Evolutionary conservation across 225 moss, liverwort and hornwort genomes (phyloP).

Genomic region (Climacium dendroides): DNA sequence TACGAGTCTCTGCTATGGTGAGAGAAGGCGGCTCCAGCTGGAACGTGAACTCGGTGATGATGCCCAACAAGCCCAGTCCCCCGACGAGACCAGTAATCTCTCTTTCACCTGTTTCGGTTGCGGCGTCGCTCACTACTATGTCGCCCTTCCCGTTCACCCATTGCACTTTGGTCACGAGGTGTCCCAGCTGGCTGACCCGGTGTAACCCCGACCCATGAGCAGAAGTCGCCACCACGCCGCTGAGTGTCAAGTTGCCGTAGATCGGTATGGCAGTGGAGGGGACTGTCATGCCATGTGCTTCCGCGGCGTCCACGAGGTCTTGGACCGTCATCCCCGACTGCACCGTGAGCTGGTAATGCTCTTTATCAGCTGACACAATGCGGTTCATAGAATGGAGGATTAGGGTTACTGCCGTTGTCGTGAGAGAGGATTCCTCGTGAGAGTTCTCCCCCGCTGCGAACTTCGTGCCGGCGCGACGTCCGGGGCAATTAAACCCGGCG

Average conservation of each 20-base stretch:
- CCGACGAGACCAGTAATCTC: slow-evolving; percentile 25
- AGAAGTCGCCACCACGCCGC: slow-evolving; percentile 26
- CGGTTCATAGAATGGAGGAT: slow-evolving; percentile 13
- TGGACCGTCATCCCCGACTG: slow-evolving; percentile 5
- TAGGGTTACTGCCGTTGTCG: not conserved
- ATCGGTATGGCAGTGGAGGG: not conserved
- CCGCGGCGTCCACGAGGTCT: not conserved
- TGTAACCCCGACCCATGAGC: slow-evolving; percentile 31
- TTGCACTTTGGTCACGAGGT: slow-evolving; percentile 7
- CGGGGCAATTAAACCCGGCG: not conserved
- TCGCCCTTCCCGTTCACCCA: slow-evolving; percentile 37
- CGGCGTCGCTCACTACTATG: slow-evolving; percentile 1
- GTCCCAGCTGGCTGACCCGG: not conserved
- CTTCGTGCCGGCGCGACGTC: not conserved
- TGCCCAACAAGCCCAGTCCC: slow-evolving; percentile 28
- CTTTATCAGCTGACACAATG: not conserved
- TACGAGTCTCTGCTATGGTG: slow-evolving; percentile 1
- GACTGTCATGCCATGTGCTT: not conserved
- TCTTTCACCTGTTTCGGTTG: not conserved
- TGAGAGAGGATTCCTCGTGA: not conserved
- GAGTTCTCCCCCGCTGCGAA: not conserved
- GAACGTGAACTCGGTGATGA: slow-evolving; percentile 26
- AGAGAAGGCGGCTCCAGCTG: slow-evolving; percentile 10
- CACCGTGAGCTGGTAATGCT: slow-evolving; percentile 14
- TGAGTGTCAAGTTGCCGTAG: slow-evolving; percentile 24